Conservation (phyloP, 2,329 filamentous ascomycete species). For the Thielaviopsis musarum region DNA sequence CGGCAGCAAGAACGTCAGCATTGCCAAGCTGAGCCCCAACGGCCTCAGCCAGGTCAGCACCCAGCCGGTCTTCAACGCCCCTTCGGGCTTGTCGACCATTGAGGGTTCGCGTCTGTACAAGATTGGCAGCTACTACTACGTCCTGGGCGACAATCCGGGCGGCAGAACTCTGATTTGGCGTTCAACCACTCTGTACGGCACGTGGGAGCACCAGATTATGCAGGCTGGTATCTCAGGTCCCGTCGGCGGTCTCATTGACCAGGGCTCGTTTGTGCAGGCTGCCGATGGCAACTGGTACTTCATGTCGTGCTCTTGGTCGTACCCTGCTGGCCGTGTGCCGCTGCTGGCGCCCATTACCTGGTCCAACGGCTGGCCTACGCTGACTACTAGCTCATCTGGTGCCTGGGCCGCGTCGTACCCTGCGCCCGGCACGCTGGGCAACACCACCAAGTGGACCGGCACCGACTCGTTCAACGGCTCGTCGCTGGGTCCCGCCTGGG, state of each 20-base stretch:
- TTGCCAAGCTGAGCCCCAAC: conserved; percentile 34
- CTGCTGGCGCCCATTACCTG: conserved; percentile 38
- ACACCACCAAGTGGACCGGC: conserved; percentile 18
- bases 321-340: conserved; percentile 39
- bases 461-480: conserved; percentile 29
- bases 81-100: conserved; percentile 21
- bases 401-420: conserved; percentile 32
- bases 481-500: conserved; percentile 30
- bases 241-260: conserved; percentile 32
- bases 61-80: conserved; percentile 27
- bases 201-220: conserved; percentile 30
- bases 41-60: conserved; percentile 28
- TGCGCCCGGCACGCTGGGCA: conserved; percentile 16
- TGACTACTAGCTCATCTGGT: conserved; percentile 25
- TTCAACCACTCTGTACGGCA: conserved; percentile 32
- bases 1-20: conserved; percentile 29
- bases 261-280: conserved; percentile 38
- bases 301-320: conserved; percentile 37
- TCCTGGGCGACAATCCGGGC: conserved; percentile 31
- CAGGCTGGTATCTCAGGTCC: conserved; percentile 26
- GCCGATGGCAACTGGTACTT: conserved; percentile 39
- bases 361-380: conserved; percentile 30
- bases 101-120: conserved; percentile 42
- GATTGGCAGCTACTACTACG: conserved; percentile 37
- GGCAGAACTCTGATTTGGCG: conserved; percentile 30